These are phyloP conservation scores for Cryphonectria carpinicola DNA, from an alignment of 2,329 filamentous ascomycete genomes.

Conservation along the genomic window DNA sequence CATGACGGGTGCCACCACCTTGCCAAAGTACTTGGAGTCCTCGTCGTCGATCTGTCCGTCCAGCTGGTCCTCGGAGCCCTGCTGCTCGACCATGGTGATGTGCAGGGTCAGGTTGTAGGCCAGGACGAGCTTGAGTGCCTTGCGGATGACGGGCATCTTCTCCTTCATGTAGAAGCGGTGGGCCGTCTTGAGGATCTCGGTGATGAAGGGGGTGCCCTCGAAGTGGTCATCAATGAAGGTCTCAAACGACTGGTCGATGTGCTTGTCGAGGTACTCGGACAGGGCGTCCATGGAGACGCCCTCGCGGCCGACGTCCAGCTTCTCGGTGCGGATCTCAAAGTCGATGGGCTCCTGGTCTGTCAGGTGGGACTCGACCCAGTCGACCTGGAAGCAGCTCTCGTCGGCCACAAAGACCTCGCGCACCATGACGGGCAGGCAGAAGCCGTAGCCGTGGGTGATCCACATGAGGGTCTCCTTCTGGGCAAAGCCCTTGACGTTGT, in stretches of 20 bases:
- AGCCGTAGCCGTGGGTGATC: conserved; percentile 96
- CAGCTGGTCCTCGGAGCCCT: conserved; percentile 77
- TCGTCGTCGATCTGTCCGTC: conserved; percentile 85
- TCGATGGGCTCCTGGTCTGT: conserved; percentile 71
- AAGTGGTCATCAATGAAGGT: conserved; percentile 96
- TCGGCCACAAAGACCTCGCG: conserved; percentile 92
- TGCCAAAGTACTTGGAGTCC: conserved; percentile 84
- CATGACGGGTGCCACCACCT: conserved; percentile 94
- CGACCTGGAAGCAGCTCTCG: conserved; percentile 88
- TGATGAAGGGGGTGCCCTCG: conserved; percentile 91
- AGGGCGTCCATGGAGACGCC: conserved; percentile 81
- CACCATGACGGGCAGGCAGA: conserved; percentile 88
- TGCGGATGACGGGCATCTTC: conserved; percentile 86
- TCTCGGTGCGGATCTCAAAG: conserved; percentile 86
- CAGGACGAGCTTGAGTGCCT: conserved; percentile 91
- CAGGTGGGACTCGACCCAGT: conserved; percentile 86
- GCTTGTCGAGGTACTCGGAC: conserved; percentile 91
- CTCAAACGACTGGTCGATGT: conserved; percentile 91
- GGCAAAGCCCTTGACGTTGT: conserved; percentile 87
- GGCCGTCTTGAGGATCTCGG: conserved; percentile 93
- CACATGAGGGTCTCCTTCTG: conserved; percentile 74
- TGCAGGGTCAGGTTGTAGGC: conserved; percentile 95
- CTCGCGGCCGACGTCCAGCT: conserved; percentile 85
- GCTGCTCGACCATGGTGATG: conserved; percentile 90
- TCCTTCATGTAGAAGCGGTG: conserved; percentile 92